Conservation (phyloP, 768 basidiomycete species). For the Fomitopsis pulvina region DNA sequence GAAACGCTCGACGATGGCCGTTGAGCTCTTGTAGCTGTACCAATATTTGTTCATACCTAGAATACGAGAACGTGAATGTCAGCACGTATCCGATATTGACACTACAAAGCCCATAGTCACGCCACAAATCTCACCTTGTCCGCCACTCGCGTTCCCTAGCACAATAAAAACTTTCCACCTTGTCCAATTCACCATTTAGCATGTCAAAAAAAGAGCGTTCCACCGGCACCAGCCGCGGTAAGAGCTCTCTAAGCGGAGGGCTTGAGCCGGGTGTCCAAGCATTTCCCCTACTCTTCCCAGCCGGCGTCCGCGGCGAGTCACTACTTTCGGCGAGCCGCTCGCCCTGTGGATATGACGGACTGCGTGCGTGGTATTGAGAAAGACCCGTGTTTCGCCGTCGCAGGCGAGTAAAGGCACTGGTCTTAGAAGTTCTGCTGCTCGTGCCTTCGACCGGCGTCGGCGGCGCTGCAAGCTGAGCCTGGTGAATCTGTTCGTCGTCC, state of each 20-base stretch:
- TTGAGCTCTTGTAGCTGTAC: slow-evolving; percentile 70
- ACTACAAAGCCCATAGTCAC: slow-evolving; percentile 6
- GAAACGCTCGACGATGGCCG: slow-evolving; percentile 55
- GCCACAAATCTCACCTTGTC: slow-evolving; percentile 14
- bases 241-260: slow-evolving; percentile 32
- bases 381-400: slow-evolving; percentile 3
- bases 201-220: slow-evolving; percentile 71
- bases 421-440: no score
- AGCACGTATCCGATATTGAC: background rate
- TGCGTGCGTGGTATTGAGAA: no score
- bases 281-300: background rate
- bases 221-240: slow-evolving; percentile 48
- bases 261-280: background rate
- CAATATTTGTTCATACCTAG: slow-evolving; percentile 35
- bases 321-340: no score
- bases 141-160: slow-evolving; percentile 62
- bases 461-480: no score
- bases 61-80: no score
- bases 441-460: no score
- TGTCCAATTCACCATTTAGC: slow-evolving; percentile 75
- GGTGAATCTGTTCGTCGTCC: no score
- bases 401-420: slow-evolving; percentile 8
- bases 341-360: no score
- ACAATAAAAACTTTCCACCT: slow-evolving; percentile 79
- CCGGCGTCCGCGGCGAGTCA: background rate